Conservation (phyloP, 2,329 filamentous ascomycete species). For the Penicillium sp. region DNA sequence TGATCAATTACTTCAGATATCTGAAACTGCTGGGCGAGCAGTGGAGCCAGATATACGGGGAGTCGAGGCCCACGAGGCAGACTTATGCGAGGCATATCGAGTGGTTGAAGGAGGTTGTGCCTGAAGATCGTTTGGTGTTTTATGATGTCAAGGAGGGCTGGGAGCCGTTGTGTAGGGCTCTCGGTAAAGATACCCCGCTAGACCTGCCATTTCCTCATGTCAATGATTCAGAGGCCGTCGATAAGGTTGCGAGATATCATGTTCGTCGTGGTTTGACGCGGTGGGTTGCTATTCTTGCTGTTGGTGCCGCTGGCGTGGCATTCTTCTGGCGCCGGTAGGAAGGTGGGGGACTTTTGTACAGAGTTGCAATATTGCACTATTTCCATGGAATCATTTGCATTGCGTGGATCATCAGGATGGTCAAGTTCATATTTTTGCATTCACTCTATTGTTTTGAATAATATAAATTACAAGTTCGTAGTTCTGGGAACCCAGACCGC, state of each 20-base stretch:
- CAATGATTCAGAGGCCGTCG: conserved; percentile 31
- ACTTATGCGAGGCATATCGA: conserved; percentile 21
- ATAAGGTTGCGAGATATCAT: conserved; percentile 16
- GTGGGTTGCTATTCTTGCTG: conserved; percentile 25
- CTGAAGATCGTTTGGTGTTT: conserved; percentile 33
- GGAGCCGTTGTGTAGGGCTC: conserved; percentile 44
- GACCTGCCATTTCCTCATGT: conserved; percentile 36
- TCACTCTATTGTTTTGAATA: not conserved
- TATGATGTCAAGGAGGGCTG: conserved; percentile 43
- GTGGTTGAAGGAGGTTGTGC: conserved; percentile 25
- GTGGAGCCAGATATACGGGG: conserved; percentile 21
- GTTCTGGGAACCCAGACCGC: too few relatives aligned
- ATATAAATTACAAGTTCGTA: too few relatives aligned
- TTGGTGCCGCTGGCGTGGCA: conserved; percentile 13
- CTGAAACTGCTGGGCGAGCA: conserved; percentile 12
- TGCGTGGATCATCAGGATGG: not conserved
- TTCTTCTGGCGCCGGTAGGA: not conserved
- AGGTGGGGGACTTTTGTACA: not conserved
- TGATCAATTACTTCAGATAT: conserved; percentile 24
- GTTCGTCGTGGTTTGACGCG: conserved; percentile 26
- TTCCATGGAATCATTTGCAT: not conserved
- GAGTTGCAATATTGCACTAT: not conserved
- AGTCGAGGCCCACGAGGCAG: conserved; percentile 3
- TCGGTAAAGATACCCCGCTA: conserved; percentile 36
- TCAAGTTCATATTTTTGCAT: not conserved